A percentile compares a stretch with the other conserved stretches of the same genome.
These are phyloP conservation scores for Kondoa subrosea DNA, from an alignment of 768 basidiomycete genomes.

Conservation along the genomic window DNA sequence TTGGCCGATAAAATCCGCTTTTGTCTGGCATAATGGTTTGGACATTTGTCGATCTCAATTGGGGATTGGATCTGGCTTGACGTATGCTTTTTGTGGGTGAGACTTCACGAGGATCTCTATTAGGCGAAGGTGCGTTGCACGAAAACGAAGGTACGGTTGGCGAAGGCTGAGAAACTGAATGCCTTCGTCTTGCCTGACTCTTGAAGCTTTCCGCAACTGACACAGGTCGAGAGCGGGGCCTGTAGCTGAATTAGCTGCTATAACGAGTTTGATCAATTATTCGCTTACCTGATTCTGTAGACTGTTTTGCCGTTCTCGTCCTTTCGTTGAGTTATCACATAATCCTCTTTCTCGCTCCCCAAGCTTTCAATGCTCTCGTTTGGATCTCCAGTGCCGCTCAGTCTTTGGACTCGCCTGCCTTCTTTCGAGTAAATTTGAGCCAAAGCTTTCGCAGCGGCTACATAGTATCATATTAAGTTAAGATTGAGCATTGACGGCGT, in stretches of 20 bases:
- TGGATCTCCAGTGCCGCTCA: neutral
- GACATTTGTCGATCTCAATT: neutral
- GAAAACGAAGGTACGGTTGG: conserved; percentile 2
- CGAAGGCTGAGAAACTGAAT: neutral
- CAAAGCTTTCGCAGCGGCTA: conserved; percentile 17
- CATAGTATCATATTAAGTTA: conserved; percentile 10
- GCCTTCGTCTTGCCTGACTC: neutral
- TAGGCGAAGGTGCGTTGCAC: neutral
- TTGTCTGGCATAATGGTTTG: neutral
- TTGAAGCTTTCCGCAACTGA: neutral
- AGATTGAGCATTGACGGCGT: neutral
- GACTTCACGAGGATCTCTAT: neutral
- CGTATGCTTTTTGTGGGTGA: neutral
- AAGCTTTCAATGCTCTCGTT: conserved; percentile 1
- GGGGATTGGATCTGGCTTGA: neutral
- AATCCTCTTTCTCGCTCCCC: conserved; percentile 11
- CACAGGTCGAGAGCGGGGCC: conserved; percentile 6
- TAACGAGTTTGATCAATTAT: no score
- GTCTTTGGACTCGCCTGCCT: neutral
- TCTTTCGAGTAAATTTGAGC: neutral
- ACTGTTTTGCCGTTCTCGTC: conserved; percentile 18
- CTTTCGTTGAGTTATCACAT: conserved; percentile 15
- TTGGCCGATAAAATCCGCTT: conserved; percentile 3
- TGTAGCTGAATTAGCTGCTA: neutral
- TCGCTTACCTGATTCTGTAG: conserved; percentile 22